Evolutionary conservation across 2,329 filamentous ascomycete species (phyloP), one percentile per base, ranked within the genome.

Genomic region (Sporothrix luriei): DNA sequence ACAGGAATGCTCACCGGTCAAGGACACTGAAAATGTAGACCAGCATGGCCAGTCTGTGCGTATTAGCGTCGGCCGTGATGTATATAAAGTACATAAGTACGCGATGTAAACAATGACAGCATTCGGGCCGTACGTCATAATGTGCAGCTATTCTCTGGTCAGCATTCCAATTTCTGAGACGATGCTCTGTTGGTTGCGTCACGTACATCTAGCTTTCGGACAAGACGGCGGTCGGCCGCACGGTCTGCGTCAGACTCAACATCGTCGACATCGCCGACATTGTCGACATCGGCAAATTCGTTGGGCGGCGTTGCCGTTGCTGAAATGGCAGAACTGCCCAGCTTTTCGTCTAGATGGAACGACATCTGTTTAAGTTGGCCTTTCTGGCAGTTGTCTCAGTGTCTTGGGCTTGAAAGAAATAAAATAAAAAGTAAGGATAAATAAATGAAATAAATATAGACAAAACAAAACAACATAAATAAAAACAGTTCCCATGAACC

Each of bases 1-100:
- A 33, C 33, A 7, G 33, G 33, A 33, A 6, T 33, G 33, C 51
- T 54, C 14, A 54, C 51, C 55, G 55, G 19, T 59, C 55, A 21
- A 59, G 55, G 16, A 59, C 55, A 9, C 55, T 59, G 55, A 59
- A 59, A 19, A 59, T 59, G 55, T 59, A 59, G 11, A 59, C 13
- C 55, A 59, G 40, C 55, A 59, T 59, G 55, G 55, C 55, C 33
- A 59, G 16, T 59, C 55, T 59, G 54, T n/a, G 19, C 9, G 49
- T 59, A 29, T 40, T 46, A 62, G 57, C 19, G 21, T 14, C n/a
- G 16, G n/a, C 24, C n/a, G 29, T n/a, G 7, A 11, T 1, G 9
- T 33, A 7, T 33, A 33, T 7, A 33, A n/a, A n/a, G n/a, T n/a
- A n/a, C n/a, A n/a, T n/a, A n/a, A n/a, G n/a, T n/a, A n/a, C n/a